These are phyloP conservation scores for Tetraselmis chui DNA, from an alignment of 139 green algal genomes.

Conservation along the genomic window DNA sequence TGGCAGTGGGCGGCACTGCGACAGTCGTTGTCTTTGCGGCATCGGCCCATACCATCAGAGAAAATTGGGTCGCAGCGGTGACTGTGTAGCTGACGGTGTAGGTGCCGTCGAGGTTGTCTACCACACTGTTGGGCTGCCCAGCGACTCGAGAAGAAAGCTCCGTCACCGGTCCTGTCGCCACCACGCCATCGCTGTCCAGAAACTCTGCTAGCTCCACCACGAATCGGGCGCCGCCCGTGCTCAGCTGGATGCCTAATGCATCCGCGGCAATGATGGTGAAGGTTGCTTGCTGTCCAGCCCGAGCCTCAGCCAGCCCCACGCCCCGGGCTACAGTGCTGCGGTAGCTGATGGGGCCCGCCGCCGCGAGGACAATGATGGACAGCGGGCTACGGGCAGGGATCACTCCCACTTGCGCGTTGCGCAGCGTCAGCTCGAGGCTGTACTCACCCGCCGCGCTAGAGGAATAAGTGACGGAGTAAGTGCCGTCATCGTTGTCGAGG, in stretches of 20 bases:
- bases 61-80: neutral
- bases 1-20: neutral
- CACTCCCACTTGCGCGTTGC: neutral
- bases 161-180: neutral
- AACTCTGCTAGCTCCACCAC: neutral
- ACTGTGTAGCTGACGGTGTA: neutral
- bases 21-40: neutral
- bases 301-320: neutral
- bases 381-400: neutral
- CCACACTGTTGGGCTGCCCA: neutral
- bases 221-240: neutral
- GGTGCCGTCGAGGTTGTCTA: conserved; percentile 1
- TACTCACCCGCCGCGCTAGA: neutral
- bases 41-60: neutral
- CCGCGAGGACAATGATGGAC: neutral
- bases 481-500: conserved; percentile 5
- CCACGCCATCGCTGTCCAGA: neutral
- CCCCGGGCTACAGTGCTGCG: neutral
- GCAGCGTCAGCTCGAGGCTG: neutral
- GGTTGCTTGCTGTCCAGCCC: neutral
- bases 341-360: conserved; percentile 1
- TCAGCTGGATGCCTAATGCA: neutral
- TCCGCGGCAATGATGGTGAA: conserved; percentile 4
- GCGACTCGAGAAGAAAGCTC: neutral
- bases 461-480: neutral